phyloP scores from a whole-genome alignment of 1,284 basidiomycete species.

The Vanrija pseudolonga region DNA sequence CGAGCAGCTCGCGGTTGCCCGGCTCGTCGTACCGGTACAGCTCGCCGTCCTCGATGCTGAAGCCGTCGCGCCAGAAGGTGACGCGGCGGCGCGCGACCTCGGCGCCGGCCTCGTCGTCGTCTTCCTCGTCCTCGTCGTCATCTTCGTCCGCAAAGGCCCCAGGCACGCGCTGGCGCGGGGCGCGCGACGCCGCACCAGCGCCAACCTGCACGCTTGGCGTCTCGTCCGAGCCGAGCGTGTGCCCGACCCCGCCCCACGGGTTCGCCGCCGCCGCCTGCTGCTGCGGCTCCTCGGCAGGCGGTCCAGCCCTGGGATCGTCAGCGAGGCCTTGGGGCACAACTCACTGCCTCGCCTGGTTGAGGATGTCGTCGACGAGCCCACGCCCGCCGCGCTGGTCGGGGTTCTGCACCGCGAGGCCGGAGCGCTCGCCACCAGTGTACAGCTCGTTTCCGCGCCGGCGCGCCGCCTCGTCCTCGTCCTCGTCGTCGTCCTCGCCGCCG shows the following conservation, averaged over 20 bases:
- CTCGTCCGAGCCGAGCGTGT: constrained; percentile 81
- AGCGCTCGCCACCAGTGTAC: constrained; percentile 76
- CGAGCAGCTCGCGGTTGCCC: constrained; percentile 66
- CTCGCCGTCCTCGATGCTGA: constrained; percentile 86
- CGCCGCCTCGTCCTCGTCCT: constrained; percentile 55
- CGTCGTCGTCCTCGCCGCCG: constrained; percentile 37
- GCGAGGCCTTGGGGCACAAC: constrained; percentile 36
- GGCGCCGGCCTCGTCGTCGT: constrained; percentile 53
- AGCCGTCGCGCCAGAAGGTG: constrained; percentile 93
- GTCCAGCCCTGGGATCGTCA: constrained; percentile 18
- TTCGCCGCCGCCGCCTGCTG: background rate
- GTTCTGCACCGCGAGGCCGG: constrained; percentile 86
- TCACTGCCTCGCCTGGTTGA: constrained; percentile 76
- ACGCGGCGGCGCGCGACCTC: constrained; percentile 67
- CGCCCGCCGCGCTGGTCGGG: constrained; percentile 56
- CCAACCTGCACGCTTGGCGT: constrained; percentile 55
- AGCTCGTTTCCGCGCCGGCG: constrained; percentile 50
- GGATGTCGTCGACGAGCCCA: constrained; percentile 70
- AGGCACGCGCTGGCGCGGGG: constrained; percentile 6
- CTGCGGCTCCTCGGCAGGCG: constrained; percentile 22
- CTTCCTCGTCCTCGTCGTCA: constrained; percentile 3
- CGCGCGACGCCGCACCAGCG: constrained; percentile 46
- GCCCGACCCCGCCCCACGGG: constrained; percentile 53
- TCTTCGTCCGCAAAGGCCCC: constrained; percentile 8
- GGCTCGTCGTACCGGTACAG: constrained; percentile 83